Evolutionary conservation across 495 filamentous ascomycete species (phyloP), one percentile per base, ranked within the genome.

Genomic region (Lindgomyces ingoldianus): DNA sequence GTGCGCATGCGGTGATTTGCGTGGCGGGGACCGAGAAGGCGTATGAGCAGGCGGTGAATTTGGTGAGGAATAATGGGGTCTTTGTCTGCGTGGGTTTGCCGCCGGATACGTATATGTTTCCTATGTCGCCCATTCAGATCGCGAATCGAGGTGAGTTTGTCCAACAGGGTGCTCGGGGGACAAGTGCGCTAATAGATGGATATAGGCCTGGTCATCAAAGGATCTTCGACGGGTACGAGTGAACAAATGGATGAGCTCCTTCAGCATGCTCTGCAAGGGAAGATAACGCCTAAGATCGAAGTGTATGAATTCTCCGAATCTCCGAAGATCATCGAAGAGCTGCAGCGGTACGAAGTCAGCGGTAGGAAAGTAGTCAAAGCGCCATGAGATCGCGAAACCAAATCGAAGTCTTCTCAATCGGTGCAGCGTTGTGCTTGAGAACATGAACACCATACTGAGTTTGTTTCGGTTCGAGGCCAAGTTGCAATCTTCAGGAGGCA

Each of bases 231-330:
- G 10, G 66, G 66, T 6, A 64, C 60, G 1, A 53, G 14, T 16
- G 61, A 36, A 10, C 60, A 69, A 21, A 69, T 69, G 66, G 66
- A 64, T 29, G 66, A 69, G 29, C 55, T 69, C 16, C 44, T 69
- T 2, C 61, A 69, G 33, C 56, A 47, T n/a, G 66, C 61, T 1
- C 29, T 64, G 11, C 29, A 64, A 39, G 56, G 61, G 1, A 65
- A 64, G 44, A 65, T 69, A 25, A 65, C 61, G 41, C 66, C 66
- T 1, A 65, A 65, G 60, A 69, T 69, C 25, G 66, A 69, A 19
- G 66, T 69, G 2, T 69, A 69, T 50, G 60, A 64, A 8, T 69
- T 69, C 42, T 18, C 16, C 2, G 60, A 69, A 1, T 52, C 56
- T 19, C 47, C 53, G 8, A 60, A 69, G 54, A 65, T 69, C 19